Conservation (phyloP, 2,329 filamentous ascomycete species). For the Talaromyces sp. region DNA sequence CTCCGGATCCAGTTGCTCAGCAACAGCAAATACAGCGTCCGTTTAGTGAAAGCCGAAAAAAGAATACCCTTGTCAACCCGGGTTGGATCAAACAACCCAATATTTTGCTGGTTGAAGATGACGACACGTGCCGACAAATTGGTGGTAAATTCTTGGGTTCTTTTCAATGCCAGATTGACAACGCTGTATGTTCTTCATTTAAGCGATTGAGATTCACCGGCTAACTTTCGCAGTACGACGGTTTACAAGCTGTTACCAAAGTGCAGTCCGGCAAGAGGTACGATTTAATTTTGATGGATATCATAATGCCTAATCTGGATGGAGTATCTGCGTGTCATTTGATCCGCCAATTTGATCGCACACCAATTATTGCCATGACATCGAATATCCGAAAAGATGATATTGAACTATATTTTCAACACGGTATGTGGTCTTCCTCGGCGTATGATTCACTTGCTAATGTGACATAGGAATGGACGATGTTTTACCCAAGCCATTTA, state of each 20-base stretch:
- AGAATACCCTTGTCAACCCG: slow-evolving; percentile 59
- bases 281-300: slow-evolving; percentile 78
- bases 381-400: slow-evolving; percentile 97
- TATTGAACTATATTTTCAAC: slow-evolving; percentile 94
- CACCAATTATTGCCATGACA: slow-evolving; percentile 96
- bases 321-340: slow-evolving; percentile 92
- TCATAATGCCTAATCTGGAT: slow-evolving; percentile 96
- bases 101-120: slow-evolving; percentile 86
- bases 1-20: slow-evolving; percentile 46
- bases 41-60: slow-evolving; percentile 55
- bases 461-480: slow-evolving; percentile 80
- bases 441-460: slow-evolving; percentile 17
- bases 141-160: slow-evolving; percentile 65
- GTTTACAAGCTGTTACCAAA: slow-evolving; percentile 85
- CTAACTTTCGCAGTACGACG: slow-evolving; percentile 66
- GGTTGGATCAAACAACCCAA: slow-evolving; percentile 67
- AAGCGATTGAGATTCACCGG: slow-evolving; percentile 7
- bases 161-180: slow-evolving; percentile 62
- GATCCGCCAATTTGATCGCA: slow-evolving; percentile 79
- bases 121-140: slow-evolving; percentile 63
- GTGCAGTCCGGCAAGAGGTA: slow-evolving; percentile 65
- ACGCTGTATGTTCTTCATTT: slow-evolving; percentile 50
- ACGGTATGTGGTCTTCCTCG: slow-evolving; percentile 60
- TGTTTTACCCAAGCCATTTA: slow-evolving; percentile 95
- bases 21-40: slow-evolving; percentile 33